phyloP scores from a whole-genome alignment of 129 eudicot species.

The Tagetes patula region DNA sequence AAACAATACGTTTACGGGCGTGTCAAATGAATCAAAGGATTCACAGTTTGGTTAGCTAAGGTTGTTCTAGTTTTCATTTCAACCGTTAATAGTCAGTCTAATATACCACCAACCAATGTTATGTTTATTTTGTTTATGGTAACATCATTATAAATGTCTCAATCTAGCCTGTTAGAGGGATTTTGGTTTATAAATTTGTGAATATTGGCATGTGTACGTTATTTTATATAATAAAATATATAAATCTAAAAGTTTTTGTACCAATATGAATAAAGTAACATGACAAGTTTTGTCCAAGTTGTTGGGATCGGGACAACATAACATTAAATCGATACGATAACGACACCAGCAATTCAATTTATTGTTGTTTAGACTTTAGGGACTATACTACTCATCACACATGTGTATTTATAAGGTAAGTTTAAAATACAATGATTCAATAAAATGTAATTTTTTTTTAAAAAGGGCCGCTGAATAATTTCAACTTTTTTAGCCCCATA shows the following conservation, averaged over 20 bases:
- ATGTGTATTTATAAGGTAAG: background rate
- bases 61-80: background rate
- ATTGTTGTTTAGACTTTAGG: conserved; percentile 1
- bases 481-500: too few relatives aligned
- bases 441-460: too few relatives aligned
- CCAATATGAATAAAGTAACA: background rate
- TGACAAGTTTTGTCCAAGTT: background rate
- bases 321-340: conserved; percentile 5
- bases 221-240: too few relatives aligned
- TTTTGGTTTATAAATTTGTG: background rate
- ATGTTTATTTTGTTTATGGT: conserved; percentile 17
- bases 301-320: background rate
- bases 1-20: conserved; percentile 28
- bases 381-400: background rate
- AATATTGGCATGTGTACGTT: background rate
- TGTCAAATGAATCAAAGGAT: conserved; percentile 42
- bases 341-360: background rate
- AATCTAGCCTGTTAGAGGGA: background rate
- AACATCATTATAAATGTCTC: background rate
- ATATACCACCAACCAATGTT: conserved; percentile 11
- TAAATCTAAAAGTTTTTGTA: background rate
- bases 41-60: conserved; percentile 28
- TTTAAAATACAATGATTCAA: too few relatives aligned
- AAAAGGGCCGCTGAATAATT: too few relatives aligned
- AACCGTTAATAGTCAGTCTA: conserved; percentile 21